Conservation (phyloP, 2,329 filamentous ascomycete species). For the Rutstroemia sp. region DNA sequence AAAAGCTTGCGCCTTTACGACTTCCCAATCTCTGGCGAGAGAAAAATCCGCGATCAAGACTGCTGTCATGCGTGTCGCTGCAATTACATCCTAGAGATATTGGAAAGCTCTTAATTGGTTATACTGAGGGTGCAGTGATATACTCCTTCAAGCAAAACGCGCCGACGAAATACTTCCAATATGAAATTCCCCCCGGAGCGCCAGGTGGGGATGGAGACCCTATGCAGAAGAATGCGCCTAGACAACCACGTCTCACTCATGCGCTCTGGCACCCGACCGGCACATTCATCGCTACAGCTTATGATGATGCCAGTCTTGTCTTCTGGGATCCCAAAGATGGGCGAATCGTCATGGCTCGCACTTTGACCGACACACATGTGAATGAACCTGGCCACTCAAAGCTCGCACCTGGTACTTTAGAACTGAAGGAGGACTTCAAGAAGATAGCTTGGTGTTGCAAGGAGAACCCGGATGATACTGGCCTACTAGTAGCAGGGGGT, state of each 20-base stretch:
- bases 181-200: conserved; percentile 72
- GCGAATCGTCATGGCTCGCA: conserved; percentile 74
- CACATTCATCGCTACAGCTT: conserved; percentile 28
- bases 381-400: conserved; percentile 49
- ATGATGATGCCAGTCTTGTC: conserved; percentile 72
- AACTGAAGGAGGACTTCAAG: conserved; percentile 65
- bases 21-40: conserved; percentile 84
- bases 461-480: conserved; percentile 87
- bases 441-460: conserved; percentile 91
- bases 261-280: conserved; percentile 90
- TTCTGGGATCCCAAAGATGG: conserved; percentile 94
- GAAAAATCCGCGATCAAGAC: conserved; percentile 57
- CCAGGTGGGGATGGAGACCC: conserved; percentile 65
- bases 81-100: conserved; percentile 88
- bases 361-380: conserved; percentile 65
- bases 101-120: conserved; percentile 85
- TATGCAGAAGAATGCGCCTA: conserved; percentile 49
- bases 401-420: conserved; percentile 42
- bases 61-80: conserved; percentile 64
- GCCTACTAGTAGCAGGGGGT: conserved; percentile 78
- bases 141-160: conserved; percentile 94
- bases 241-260: conserved; percentile 70
- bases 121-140: conserved; percentile 76
- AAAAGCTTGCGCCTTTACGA: conserved; percentile 66
- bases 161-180: conserved; percentile 72